Percentiles rank a stretch among this genome's conserved stretches.
These are phyloP conservation scores for Pichia sp. DNA, from an alignment of 1,139 yeast species.

Conservation along the genomic window DNA sequence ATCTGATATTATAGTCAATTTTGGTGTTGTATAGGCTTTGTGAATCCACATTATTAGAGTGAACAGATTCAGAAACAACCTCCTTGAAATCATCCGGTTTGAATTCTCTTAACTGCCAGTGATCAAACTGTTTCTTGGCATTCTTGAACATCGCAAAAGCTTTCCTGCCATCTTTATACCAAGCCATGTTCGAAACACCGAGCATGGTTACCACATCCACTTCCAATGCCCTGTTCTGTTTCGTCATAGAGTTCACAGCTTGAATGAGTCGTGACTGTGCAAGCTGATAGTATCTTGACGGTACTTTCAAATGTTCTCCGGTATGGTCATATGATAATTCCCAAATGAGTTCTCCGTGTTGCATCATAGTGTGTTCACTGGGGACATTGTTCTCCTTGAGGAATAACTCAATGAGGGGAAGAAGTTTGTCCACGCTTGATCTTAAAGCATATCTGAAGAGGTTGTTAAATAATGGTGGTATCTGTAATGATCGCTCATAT, in stretches of 20 bases:
- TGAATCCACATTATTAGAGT: neutral
- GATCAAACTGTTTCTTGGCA: slow-evolving; percentile 25
- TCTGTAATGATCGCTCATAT: slow-evolving; percentile 14
- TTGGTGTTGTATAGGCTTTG: slow-evolving; percentile 11
- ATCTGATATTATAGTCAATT: slow-evolving; percentile 22
- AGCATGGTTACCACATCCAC: slow-evolving; percentile 22
- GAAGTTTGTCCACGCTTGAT: slow-evolving; percentile 16
- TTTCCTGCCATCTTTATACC: slow-evolving; percentile 17
- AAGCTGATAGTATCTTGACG: slow-evolving; percentile 17
- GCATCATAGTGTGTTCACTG: slow-evolving; percentile 14
- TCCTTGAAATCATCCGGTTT: slow-evolving; percentile 23
- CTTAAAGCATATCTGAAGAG: slow-evolving; percentile 21
- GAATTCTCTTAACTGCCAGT: slow-evolving; percentile 26
- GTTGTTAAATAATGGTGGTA: slow-evolving; percentile 24
- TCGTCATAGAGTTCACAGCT: slow-evolving; percentile 16
- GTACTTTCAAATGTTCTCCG: slow-evolving; percentile 18
- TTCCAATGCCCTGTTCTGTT: slow-evolving; percentile 11
- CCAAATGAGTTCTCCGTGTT: slow-evolving; percentile 26
- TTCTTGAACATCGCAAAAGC: slow-evolving; percentile 21
- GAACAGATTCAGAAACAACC: neutral
- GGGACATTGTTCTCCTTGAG: slow-evolving; percentile 13
- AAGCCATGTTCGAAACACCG: slow-evolving; percentile 23
- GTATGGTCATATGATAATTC: slow-evolving; percentile 22
- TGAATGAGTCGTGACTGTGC: slow-evolving; percentile 22
- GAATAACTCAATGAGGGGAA: slow-evolving; percentile 16